phyloP scores from a whole-genome alignment of 164 flowering plant genomes.

The Umbellularia californica region DNA sequence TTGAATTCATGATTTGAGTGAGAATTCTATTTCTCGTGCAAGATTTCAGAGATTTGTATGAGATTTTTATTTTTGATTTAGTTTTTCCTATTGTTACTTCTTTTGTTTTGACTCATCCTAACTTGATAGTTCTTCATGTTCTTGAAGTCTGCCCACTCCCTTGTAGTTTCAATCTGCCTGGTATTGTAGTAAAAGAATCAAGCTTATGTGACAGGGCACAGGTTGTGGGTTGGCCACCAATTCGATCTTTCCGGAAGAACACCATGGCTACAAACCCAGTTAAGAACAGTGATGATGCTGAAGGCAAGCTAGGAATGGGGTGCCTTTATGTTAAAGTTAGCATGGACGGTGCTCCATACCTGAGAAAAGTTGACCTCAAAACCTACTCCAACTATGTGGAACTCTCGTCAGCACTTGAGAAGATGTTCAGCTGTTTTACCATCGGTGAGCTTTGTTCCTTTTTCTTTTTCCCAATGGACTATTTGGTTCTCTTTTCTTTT shows the following conservation, averaged over 20 bases:
- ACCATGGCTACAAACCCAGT: slow-evolving; percentile 52
- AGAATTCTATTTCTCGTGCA: neutral
- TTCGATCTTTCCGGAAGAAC: slow-evolving; percentile 79
- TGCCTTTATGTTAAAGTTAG: slow-evolving; percentile 84
- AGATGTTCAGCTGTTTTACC: slow-evolving; percentile 90
- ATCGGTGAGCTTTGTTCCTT: slow-evolving; percentile 36
- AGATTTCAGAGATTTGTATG: neutral
- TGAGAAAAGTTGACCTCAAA: slow-evolving; percentile 78
- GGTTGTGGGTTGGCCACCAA: slow-evolving; percentile 97
- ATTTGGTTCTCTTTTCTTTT: neutral
- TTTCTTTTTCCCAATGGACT: neutral
- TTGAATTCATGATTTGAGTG: neutral
- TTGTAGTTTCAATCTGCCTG: neutral
- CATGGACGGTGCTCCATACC: slow-evolving; percentile 94
- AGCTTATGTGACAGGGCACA: slow-evolving; percentile 49
- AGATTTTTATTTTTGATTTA: neutral
- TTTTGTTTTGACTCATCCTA: neutral
- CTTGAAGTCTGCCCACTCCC: neutral
- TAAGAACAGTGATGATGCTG: slow-evolving; percentile 41
- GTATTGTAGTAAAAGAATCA: neutral
- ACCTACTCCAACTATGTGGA: slow-evolving; percentile 51
- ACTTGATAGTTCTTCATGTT: neutral
- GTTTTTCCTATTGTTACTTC: neutral
- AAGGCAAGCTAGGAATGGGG: slow-evolving; percentile 37
- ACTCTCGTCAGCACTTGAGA: slow-evolving; percentile 71